Evolutionary conservation across 768 basidiomycete species (phyloP), one percentile per base, ranked within the genome.

Genomic region (Collybia sp.): DNA sequence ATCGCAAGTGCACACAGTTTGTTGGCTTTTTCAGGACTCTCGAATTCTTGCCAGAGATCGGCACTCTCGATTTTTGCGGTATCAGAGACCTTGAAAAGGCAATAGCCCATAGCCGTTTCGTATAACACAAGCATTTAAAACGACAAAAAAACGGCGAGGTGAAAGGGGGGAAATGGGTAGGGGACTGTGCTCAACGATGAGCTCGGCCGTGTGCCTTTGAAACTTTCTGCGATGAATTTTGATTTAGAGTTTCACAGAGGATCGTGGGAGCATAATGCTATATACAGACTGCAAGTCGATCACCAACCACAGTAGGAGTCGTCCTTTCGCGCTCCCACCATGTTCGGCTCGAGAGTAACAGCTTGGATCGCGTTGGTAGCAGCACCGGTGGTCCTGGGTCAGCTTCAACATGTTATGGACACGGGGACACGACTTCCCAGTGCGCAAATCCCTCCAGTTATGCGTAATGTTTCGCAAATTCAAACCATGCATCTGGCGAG

Each of bases 91-190:
- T 96, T 96, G 84, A 99, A 97, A 44, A 99, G 86, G 74, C 91
- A 93, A 76, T 93, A 97, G 68, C 95, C 93, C 68, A 95, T 81
- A 34, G 93, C 81, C 1, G 93, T 93, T 73, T 98, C 96, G 72
- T 93, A 93, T 53, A 99, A 77, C 38, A 98, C 94, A 67, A 97
- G 80, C 93, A 98, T 98, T 67, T 67, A 68, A 54, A 38, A 12
- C 11, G 37, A 48, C 52, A 45, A 41, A 30, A 32, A 31, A 45
- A n/a, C n/a, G n/a, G n/a, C n/a, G n/a, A 30, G 42, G 38, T 40
- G 36, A 42, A 46, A 34, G 25, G 37, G 32, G 10, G 18, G 37
- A 37, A 40, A 48, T 43, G 42, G 48, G 37, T 40, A 47, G 41
- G 37, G 52, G 36, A 46, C 37, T 48, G 17, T 44, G 43, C 30